phyloP scores from a whole-genome alignment of 768 basidiomycete genomes.

The Russula griseocarnosa region DNA sequence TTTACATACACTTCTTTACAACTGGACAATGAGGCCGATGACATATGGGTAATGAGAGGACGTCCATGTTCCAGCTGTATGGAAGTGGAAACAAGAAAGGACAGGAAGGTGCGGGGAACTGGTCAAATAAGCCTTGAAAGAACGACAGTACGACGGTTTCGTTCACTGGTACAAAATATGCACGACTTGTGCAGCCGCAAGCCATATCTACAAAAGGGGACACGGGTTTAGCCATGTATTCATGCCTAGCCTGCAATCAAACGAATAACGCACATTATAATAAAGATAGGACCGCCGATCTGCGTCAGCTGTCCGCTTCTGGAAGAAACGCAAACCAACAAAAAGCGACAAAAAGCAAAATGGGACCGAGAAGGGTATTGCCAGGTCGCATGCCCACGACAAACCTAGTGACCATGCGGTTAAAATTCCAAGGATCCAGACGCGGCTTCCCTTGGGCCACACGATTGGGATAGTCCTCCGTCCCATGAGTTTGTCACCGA shows the following conservation, averaged over 20 bases:
- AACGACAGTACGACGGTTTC: neutral
- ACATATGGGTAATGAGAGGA: no score
- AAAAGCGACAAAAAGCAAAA: slow-evolving; percentile 27
- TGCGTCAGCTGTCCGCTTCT: slow-evolving; percentile 19
- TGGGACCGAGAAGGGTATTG: slow-evolving; percentile 3
- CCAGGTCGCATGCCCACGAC: slow-evolving; percentile 28
- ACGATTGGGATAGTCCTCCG: slow-evolving; percentile 35
- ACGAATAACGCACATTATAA: slow-evolving; percentile 32
- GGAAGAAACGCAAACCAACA: slow-evolving; percentile 29
- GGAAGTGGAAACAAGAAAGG: no score
- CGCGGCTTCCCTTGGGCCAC: slow-evolving; percentile 24
- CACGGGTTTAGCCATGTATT: neutral
- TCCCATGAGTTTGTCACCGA: slow-evolving; percentile 34
- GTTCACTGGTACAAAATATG: neutral
- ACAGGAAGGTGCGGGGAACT: no score
- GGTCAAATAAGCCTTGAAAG: no score
- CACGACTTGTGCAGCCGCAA: slow-evolving; percentile 14
- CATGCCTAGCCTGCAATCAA: neutral
- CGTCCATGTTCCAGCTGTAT: no score
- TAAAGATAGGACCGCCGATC: slow-evolving; percentile 33
- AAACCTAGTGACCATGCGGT: slow-evolving; percentile 31
- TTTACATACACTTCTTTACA: no score
- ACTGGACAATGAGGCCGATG: no score
- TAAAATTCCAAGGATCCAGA: slow-evolving; percentile 28
- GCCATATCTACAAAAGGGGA: slow-evolving; percentile 9